Evolutionary conservation across 2,329 filamentous ascomycete genomes (phyloP), one percentile per base, ranked within the genome.

Genomic region (Exophiala aquamarina): DNA sequence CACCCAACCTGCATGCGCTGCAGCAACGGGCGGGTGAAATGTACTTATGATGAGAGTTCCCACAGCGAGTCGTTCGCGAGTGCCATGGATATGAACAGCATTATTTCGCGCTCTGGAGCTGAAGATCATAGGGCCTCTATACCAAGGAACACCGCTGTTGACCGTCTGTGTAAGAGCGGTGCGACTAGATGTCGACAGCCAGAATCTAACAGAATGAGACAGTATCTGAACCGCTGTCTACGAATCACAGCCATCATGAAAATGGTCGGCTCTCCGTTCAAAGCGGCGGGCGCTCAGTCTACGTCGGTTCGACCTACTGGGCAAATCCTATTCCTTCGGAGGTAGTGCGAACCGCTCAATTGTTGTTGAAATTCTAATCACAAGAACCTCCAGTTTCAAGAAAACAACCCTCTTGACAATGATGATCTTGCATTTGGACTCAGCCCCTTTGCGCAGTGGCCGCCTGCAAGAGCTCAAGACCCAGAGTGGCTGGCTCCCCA

Each of bases 301-400:
- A 51, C 21, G 38, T 21, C 13, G 44, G 44, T 9, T 34, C 48
- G n/a, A 51, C 48, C 6, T 44, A 41, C 28, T 51, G 48, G 48
- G 48, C 44, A 13, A 56, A 56, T 35, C 23, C 47, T n/a, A 54
- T 56, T 8, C 50, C 50, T 35, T 28, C 23, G 4, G 52, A 55
- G 47, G 52, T 55, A 48, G 9, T 28, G 26, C 8, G 21, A 29
- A 10, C 19, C 40, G 26, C 6, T 8, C 11, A 34, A 28, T 9
- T 34, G 15, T 34, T 21, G 37, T 15, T 35, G 13, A 18, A 28
- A 11, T 28, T 19, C 11, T 8, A 4, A 3, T n/a, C 23, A 26
- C 7, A 26, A 20, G 21, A 11, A 32, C n/a, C n/a, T 3, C 32
- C 19, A 52, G 41, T 14, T 31, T 17, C 21, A 49, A 20, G 15